These are phyloP conservation scores for Coprinopsis strossmayeri DNA, from an alignment of 768 basidiomycete species.

Conservation along the genomic window DNA sequence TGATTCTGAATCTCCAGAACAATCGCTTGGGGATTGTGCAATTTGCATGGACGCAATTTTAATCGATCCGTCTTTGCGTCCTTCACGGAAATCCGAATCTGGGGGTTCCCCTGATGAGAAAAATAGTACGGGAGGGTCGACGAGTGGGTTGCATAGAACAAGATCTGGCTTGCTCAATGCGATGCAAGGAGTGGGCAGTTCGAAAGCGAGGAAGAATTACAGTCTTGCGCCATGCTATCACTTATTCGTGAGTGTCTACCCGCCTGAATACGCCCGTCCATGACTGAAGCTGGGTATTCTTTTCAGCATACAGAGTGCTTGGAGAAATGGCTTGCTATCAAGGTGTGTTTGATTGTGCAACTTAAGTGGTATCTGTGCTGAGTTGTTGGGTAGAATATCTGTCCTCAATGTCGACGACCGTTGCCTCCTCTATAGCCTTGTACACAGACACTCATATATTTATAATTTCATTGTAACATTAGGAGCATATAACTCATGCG, in stretches of 20 bases:
- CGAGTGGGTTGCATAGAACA: not conserved
- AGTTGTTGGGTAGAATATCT: conserved; percentile 58
- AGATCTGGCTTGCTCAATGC: conserved; percentile 30
- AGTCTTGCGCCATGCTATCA: conserved; percentile 88
- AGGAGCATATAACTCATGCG: not conserved
- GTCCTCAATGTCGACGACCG: conserved; percentile 84
- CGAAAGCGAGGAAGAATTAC: conserved; percentile 56
- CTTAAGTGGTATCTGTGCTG: not conserved
- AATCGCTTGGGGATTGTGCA: conserved; percentile 79
- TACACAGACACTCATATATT: not conserved
- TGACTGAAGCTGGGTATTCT: not conserved
- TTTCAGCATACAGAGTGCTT: conserved; percentile 80
- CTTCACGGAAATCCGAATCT: conserved; percentile 25
- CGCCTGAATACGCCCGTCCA: no score
- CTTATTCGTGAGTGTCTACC: conserved; percentile 59
- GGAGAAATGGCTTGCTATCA: conserved; percentile 79
- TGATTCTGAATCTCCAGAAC: conserved; percentile 70
- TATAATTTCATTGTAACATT: not conserved
- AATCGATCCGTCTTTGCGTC: conserved; percentile 35
- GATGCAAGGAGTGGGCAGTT: conserved; percentile 37
- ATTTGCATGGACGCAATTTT: conserved; percentile 91
- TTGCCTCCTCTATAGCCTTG: conserved; percentile 60
- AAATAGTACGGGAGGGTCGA: conserved; percentile 5
- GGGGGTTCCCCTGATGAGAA: conserved; percentile 22
- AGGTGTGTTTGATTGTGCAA: conserved; percentile 33